phyloP scores from a whole-genome alignment of 805 yeast genomes.

The Brettanomyces naardenensis region DNA sequence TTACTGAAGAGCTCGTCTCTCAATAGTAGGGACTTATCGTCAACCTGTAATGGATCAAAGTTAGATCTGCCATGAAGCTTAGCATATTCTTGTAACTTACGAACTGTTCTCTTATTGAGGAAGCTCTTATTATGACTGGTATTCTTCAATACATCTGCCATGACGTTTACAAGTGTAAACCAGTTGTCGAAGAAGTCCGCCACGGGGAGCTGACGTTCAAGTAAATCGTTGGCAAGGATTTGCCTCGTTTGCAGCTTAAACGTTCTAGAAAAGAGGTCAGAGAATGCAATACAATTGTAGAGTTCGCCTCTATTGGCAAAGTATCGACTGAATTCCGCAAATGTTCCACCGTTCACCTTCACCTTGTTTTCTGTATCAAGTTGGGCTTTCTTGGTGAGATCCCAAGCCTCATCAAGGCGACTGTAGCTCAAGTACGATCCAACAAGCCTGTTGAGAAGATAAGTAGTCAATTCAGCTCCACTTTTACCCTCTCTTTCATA shows the following conservation, averaged over 20 bases:
- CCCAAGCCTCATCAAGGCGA: slow-evolving; percentile 14
- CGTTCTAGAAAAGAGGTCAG: slow-evolving; percentile 12
- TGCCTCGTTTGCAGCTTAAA: slow-evolving; percentile 8
- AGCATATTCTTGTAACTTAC: slow-evolving; percentile 15
- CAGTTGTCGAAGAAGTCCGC: slow-evolving; percentile 21
- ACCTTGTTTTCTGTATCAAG: not conserved
- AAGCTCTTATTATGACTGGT: slow-evolving; percentile 7
- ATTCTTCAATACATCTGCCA: slow-evolving; percentile 7
- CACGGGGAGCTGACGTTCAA: slow-evolving; percentile 11
- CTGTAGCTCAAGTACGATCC: slow-evolving; percentile 12
- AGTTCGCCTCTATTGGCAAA: slow-evolving; percentile 16
- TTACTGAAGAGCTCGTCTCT: slow-evolving; percentile 8
- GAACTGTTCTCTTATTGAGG: slow-evolving; percentile 2
- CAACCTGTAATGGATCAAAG: slow-evolving; percentile 12
- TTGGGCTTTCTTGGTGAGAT: slow-evolving; percentile 3
- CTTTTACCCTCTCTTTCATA: slow-evolving; percentile 10
- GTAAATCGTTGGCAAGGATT: slow-evolving; percentile 13
- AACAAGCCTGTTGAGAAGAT: slow-evolving; percentile 16
- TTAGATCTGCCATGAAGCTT: slow-evolving; percentile 13
- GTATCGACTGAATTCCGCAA: slow-evolving; percentile 13
- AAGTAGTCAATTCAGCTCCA: slow-evolving; percentile 6
- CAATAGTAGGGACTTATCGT: slow-evolving; percentile 8
- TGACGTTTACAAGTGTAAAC: slow-evolving; percentile 13
- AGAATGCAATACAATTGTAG: slow-evolving; percentile 18
- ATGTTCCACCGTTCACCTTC: slow-evolving; percentile 14